Evolutionary conservation across 441 rosid species (phyloP).

Genomic region (Pelargonium cotyledonis): DNA sequence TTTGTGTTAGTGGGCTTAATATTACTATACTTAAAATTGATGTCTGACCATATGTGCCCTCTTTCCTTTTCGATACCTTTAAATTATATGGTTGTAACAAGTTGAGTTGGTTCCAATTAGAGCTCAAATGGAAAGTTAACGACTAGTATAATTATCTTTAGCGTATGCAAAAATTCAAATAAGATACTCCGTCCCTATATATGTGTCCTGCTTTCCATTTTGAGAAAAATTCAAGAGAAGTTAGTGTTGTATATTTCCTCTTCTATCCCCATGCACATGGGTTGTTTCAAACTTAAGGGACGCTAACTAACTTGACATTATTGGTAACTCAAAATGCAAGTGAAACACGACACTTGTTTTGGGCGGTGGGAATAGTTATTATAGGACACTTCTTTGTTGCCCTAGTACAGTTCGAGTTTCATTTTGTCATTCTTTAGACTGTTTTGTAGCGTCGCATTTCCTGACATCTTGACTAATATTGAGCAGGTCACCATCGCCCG

Average conservation of each 20-base stretch:
- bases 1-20: background rate
- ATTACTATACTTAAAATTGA: background rate
- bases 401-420: background rate
- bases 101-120: background rate
- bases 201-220: too few relatives aligned
- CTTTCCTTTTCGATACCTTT: background rate
- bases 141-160: background rate
- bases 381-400: too few relatives aligned
- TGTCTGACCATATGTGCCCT: background rate
- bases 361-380: too few relatives aligned
- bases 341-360: too few relatives aligned
- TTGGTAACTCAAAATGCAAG: too few relatives aligned
- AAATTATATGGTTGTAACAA: background rate
- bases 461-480: slow-evolving; percentile 9
- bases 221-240: too few relatives aligned
- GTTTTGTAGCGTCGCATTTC: background rate
- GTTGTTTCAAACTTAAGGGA: too few relatives aligned
- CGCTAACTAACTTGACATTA: too few relatives aligned
- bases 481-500: slow-evolving; percentile 71
- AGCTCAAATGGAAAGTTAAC: background rate
- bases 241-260: too few relatives aligned
- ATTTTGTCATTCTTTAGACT: background rate
- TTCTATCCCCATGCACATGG: too few relatives aligned
- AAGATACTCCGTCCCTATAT: too few relatives aligned
- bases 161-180: background rate